phyloP scores from a whole-genome alignment of 2,329 filamentous ascomycete genomes.

The Fusarium bulbicola region DNA sequence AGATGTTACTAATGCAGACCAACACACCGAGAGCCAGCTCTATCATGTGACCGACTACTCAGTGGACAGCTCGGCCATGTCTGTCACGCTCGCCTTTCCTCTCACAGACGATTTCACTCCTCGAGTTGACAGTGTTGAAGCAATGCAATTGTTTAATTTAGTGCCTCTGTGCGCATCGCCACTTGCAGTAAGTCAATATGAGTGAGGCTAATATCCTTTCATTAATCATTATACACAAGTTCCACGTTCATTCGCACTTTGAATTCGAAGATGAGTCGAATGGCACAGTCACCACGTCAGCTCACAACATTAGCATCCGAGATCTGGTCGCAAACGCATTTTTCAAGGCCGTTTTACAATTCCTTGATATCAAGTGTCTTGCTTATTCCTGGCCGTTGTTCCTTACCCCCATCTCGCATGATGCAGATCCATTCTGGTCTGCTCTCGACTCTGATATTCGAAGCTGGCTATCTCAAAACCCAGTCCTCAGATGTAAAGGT shows the following conservation, averaged over 20 bases:
- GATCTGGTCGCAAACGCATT: background rate
- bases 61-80: fast-evolving
- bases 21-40: background rate
- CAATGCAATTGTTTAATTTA: background rate
- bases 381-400: background rate
- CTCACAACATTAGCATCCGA: background rate
- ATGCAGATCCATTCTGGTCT: background rate
- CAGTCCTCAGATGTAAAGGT: background rate
- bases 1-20: too few species aligned
- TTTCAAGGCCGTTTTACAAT: background rate
- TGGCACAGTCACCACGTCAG: background rate
- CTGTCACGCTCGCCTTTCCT: background rate
- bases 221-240: background rate
- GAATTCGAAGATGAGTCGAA: background rate
- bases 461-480: background rate
- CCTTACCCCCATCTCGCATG: background rate
- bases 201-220: fast-evolving
- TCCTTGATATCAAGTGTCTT: background rate
- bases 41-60: background rate
- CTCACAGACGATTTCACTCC: background rate
- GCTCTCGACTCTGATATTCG: background rate
- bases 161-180: background rate
- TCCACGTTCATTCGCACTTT: background rate
- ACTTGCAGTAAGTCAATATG: background rate
- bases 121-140: background rate